Evolutionary conservation across 352 stramenopile species (phyloP), one percentile per base, ranked within the genome.

Genomic region (Phytopythium chamaehyphon): DNA sequence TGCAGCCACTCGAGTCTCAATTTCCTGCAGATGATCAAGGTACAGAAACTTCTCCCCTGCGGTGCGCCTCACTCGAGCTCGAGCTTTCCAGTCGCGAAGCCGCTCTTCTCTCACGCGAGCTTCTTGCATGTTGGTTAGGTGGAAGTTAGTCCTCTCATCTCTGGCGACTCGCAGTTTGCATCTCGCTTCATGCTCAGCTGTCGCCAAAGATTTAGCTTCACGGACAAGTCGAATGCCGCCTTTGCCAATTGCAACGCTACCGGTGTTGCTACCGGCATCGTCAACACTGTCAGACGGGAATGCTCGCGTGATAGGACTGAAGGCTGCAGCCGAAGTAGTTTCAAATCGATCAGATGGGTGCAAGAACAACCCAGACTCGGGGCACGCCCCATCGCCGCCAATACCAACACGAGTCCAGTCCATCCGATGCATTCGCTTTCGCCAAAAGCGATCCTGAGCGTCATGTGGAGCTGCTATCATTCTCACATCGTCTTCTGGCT

Each of bases 351-450:
- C 71, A 10, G 56, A 21, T 3, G 76, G 47, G 5, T 31, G 53
- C 3, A 66, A 22, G 56, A 80, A 88, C 15, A 83, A 23, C 18
- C 62, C 72, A 18, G 79, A 74, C 43, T 83, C 72, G 0, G 62
- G 16, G 7, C 56, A 31, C 36, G 73, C 58, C 23, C 85, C 82
- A 44, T 91, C 73, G 2, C 83, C 76, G 24, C 83, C 83, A 21
- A 84, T 54, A 19, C 83, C 85, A n/a, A 93, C 76, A 47, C 79
- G 76, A 31, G 61, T 76, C 83, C 85, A 95, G 63, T 94, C 83
- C 0, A 79, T 91, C 37, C 66, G 59, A 55, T 86, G 62, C 43
- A 61, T 61, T 14, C 76, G 69, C 37, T 66, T 73, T 56, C 86
- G 76, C 43, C 64, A 63, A 47, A 80, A 85, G 21, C 79, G 71